Evolutionary conservation across 2,329 filamentous ascomycete species (phyloP), one percentile per base, ranked within the genome.

Genomic region (Blastomyces gilchristii): DNA sequence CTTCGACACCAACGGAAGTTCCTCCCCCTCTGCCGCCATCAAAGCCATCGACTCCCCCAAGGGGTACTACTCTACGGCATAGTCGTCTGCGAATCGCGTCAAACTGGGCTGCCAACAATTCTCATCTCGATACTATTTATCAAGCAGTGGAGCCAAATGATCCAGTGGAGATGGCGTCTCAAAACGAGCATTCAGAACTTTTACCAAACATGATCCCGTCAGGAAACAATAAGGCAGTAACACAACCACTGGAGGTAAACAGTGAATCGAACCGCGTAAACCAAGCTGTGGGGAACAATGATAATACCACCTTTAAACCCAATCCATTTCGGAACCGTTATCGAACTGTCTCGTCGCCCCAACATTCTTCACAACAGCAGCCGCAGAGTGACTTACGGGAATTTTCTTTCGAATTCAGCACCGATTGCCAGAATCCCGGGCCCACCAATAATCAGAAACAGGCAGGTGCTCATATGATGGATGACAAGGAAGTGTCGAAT

Each of bases 301-400:
- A 53, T n/a, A 34, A 53, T 43, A 41, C 39, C 14, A 37, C 28
- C 7, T 56, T 22, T 12, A 63, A 60, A 18, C 54, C 58, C 8
- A 67, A 67, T 56, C 65, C 65, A 43, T 67, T 67, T 52, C 45
- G 59, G 5, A 53, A 61, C 31, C 59, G 59, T 12, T 5, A 61
- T n/a, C 45, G 59, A 53, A 41, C 34, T 16, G 14, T 39, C 41
- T 52, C 59, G 41, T 53, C 59, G 28, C 47, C 47, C 22, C 22
- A 34, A 39, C n/a, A 34, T n/a, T n/a, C 37, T 52, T 52, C 47
- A 12, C 45, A 28, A 2, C 5, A 18, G 12, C 43, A 7, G 2
- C n/a, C 25, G 5, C 34, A 61, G 14, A 43, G 6, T 41, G 28
- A 16, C n/a, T 41, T 43, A 8, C 22, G 25, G 34, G 47, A 31